Conservation (phyloP, 805 yeast genomes). For the Cyberlindnera samutprakarnensis region DNA sequence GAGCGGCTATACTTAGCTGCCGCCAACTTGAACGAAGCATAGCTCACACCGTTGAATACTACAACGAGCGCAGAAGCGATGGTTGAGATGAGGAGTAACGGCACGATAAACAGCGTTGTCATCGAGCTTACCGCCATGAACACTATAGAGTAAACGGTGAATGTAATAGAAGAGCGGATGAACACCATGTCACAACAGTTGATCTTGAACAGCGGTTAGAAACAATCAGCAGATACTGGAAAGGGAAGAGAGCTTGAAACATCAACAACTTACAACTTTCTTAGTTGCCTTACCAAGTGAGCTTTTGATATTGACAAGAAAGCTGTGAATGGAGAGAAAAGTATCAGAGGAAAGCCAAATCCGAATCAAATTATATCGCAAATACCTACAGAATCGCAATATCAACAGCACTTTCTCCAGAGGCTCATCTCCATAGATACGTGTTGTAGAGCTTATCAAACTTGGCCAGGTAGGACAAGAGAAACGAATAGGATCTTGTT, state of each 20-base stretch:
- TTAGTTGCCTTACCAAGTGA: no score
- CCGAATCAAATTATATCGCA: no score
- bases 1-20: slow-evolving; percentile 20
- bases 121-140: slow-evolving; percentile 8
- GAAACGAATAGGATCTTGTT: no score
- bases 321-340: no score
- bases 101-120: slow-evolving; percentile 15
- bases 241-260: no score
- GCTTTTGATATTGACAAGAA: no score
- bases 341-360: no score
- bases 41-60: slow-evolving; percentile 20
- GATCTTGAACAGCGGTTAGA: no score
- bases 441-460: neutral
- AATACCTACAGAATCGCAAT: neutral
- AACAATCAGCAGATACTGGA: no score
- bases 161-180: slow-evolving; percentile 12
- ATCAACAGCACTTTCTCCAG: neutral
- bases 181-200: slow-evolving; percentile 8
- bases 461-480: no score
- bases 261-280: no score
- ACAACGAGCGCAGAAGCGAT: slow-evolving; percentile 21
- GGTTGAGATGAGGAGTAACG: slow-evolving; percentile 16
- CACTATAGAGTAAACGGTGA: slow-evolving; percentile 12
- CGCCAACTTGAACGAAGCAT: slow-evolving; percentile 18
- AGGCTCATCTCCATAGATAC: neutral